Evolutionary conservation across 768 basidiomycete genomes (phyloP).

Genomic region (Xerocomus spinulosus): DNA sequence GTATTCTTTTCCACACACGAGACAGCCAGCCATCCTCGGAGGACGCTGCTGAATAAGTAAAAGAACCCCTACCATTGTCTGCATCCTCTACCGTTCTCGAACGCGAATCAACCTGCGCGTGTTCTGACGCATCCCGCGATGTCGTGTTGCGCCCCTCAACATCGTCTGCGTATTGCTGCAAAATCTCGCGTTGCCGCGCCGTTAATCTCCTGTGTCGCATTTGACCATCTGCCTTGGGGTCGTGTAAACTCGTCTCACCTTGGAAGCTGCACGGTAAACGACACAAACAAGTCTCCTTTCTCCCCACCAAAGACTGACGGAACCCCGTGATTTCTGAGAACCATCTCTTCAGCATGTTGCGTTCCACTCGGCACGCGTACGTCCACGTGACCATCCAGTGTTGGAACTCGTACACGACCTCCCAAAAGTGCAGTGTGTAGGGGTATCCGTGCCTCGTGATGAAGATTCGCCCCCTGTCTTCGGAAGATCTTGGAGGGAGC

Average conservation of each 20-base stretch:
- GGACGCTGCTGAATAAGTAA: slow-evolving; percentile 52
- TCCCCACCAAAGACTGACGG: slow-evolving; percentile 52
- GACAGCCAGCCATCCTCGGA: slow-evolving; percentile 61
- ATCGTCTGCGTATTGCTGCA: slow-evolving; percentile 90
- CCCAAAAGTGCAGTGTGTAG: slow-evolving; percentile 91
- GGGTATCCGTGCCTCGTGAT: slow-evolving; percentile 87
- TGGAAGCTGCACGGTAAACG: slow-evolving; percentile 83
- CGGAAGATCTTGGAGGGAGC: slow-evolving; percentile 78
- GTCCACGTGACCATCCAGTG: slow-evolving; percentile 92
- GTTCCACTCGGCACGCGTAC: slow-evolving; percentile 90
- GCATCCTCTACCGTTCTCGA: slow-evolving; percentile 22
- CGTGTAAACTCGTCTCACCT: slow-evolving; percentile 52
- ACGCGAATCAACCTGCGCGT: slow-evolving; percentile 19
- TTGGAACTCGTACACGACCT: slow-evolving; percentile 87
- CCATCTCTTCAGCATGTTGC: slow-evolving; percentile 96
- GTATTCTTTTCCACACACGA: slow-evolving; percentile 63
- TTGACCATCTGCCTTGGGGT: slow-evolving; percentile 5
- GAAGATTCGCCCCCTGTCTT: slow-evolving; percentile 87
- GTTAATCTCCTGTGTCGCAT: slow-evolving; percentile 63
- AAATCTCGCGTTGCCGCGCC: slow-evolving; percentile 75
- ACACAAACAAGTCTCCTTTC: slow-evolving; percentile 84
- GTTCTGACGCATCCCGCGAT: slow-evolving; percentile 8
- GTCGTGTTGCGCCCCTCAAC: slow-evolving; percentile 61
- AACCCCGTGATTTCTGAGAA: slow-evolving; percentile 84
- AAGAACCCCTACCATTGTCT: slow-evolving; percentile 72